phyloP scores from a whole-genome alignment of 768 basidiomycete genomes.

The Trametes cubensis region DNA sequence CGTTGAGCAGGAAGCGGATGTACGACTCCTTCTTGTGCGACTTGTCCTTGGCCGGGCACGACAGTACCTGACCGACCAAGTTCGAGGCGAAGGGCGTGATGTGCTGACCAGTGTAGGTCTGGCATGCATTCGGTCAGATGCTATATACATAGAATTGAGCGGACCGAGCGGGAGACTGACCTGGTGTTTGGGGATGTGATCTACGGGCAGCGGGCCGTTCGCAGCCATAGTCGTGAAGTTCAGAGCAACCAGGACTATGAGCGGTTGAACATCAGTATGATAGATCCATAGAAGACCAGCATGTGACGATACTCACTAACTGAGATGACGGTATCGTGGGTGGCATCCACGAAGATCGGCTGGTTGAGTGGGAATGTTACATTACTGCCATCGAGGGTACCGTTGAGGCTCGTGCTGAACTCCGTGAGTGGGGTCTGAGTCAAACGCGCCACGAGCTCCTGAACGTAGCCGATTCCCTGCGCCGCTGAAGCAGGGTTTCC shows the following conservation, averaged over 20 bases:
- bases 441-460: constrained; percentile 48
- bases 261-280: not conserved
- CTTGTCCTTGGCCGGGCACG: constrained; percentile 37
- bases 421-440: constrained; percentile 41
- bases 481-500: constrained; percentile 47
- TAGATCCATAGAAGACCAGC: too few species aligned
- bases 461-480: constrained; percentile 44
- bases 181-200: constrained; percentile 39
- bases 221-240: constrained; percentile 47
- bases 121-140: not conserved
- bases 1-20: constrained; percentile 52
- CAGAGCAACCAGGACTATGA: constrained; percentile 45
- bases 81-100: constrained; percentile 53
- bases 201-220: constrained; percentile 44
- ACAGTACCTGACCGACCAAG: constrained; percentile 49
- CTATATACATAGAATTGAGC: not conserved
- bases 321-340: constrained; percentile 49
- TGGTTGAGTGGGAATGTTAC: constrained; percentile 40
- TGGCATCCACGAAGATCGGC: constrained; percentile 48
- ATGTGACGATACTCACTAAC: constrained; percentile 32
- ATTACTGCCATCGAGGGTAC: constrained; percentile 45
- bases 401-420: constrained; percentile 50
- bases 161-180: constrained; percentile 20
- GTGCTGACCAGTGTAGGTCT: constrained; percentile 45
- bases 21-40: constrained; percentile 31